Percentiles rank a stretch among this genome's conserved stretches.
phyloP scores from a whole-genome alignment of 805 yeast genomes.

The Wickerhamiella domercqiae region DNA sequence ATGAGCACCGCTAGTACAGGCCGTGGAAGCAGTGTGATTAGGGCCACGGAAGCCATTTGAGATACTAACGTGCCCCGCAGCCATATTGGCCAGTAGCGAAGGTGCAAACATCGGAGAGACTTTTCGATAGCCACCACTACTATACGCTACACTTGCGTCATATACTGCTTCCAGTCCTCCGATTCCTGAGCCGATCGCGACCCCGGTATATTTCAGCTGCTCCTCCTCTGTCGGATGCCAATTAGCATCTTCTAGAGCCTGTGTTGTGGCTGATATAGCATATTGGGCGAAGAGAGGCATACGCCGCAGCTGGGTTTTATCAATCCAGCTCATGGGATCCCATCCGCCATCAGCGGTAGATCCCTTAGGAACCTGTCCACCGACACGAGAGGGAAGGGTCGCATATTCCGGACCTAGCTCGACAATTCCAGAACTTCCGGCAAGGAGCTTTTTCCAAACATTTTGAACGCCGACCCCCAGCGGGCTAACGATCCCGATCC shows the following conservation, averaged over 20 bases:
- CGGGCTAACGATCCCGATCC: slow-evolving; percentile 77
- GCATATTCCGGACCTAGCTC: slow-evolving; percentile 32
- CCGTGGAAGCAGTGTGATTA: slow-evolving; percentile 76
- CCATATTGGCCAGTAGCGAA: slow-evolving; percentile 74
- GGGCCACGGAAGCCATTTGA: slow-evolving; percentile 68
- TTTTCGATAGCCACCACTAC: slow-evolving; percentile 41
- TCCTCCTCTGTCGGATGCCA: slow-evolving; percentile 29
- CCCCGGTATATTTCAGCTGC: slow-evolving; percentile 30
- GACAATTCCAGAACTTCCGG: slow-evolving; percentile 25
- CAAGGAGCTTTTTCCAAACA: slow-evolving; percentile 24
- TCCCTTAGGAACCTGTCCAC: slow-evolving; percentile 57
- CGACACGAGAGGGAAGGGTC: slow-evolving; percentile 53
- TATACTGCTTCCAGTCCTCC: slow-evolving; percentile 69
- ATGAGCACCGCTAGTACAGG: slow-evolving; percentile 94
- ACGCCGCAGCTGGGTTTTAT: slow-evolving; percentile 37
- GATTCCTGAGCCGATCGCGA: slow-evolving; percentile 84
- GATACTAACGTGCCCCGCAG: slow-evolving; percentile 81
- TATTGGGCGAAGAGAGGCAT: slow-evolving; percentile 62
- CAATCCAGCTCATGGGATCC: slow-evolving; percentile 36
- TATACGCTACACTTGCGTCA: slow-evolving; percentile 42
- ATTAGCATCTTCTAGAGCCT: slow-evolving; percentile 59
- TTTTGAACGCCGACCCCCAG: slow-evolving; percentile 48
- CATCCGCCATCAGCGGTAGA: slow-evolving; percentile 31
- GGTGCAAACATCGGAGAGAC: slow-evolving; percentile 84
- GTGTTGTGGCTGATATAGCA: slow-evolving; percentile 59